These are phyloP conservation scores for Steccherinum ochraceum DNA, from an alignment of 768 basidiomycete species.

Conservation along the genomic window DNA sequence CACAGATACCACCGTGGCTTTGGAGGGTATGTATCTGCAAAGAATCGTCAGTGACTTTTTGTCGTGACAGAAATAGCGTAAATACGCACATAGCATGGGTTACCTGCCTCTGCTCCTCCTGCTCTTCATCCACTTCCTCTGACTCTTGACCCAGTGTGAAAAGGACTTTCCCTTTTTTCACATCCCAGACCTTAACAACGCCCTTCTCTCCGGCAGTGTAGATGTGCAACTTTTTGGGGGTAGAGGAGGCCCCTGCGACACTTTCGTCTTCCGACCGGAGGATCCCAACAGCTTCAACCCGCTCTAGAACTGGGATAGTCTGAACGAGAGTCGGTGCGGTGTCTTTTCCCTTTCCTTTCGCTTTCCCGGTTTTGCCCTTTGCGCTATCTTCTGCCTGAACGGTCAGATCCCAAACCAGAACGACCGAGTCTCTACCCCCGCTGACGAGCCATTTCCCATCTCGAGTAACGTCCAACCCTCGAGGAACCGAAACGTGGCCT, in stretches of 20 bases:
- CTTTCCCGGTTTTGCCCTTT: constrained; percentile 26
- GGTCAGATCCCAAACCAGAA: constrained; percentile 85
- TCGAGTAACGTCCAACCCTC: constrained; percentile 76
- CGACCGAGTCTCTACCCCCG: constrained; percentile 90
- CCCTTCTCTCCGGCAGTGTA: constrained; percentile 94
- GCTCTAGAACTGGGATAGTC: constrained; percentile 79
- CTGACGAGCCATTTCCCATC: constrained; percentile 90
- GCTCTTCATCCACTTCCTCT: constrained; percentile 39
- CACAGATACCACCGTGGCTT: constrained; percentile 66
- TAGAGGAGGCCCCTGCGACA: constrained; percentile 36
- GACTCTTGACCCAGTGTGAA: constrained; percentile 51
- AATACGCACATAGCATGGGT: constrained; percentile 69
- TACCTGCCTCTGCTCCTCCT: constrained; percentile 84
- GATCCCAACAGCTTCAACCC: constrained; percentile 82
- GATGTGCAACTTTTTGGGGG: constrained; percentile 46
- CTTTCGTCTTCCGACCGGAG: constrained; percentile 42
- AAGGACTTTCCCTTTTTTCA: constrained; percentile 52
- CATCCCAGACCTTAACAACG: constrained; percentile 80
- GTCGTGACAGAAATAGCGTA: no score
- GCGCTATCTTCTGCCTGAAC: constrained; percentile 21
- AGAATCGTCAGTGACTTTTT: no score
- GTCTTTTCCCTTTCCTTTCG: constrained; percentile 44
- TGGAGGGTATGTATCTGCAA: constrained; percentile 60
- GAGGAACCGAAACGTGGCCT: constrained; percentile 91
- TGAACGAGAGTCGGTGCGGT: constrained; percentile 55